Evolutionary conservation across 106 monocot species (phyloP).

Genomic region (Apostasia shenzhenica): DNA sequence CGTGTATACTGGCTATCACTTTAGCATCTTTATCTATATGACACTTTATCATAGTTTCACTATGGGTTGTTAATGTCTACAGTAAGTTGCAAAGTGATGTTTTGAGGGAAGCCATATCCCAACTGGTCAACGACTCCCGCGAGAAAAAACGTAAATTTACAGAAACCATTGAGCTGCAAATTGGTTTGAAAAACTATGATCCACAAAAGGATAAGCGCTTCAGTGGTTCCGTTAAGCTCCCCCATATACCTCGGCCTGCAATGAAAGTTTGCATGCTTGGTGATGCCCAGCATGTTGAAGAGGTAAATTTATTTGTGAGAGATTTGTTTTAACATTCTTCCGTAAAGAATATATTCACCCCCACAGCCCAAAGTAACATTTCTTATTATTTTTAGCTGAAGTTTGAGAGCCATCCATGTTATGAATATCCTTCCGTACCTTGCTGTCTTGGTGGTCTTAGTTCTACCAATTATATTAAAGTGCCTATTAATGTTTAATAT

Average conservation of each 20-base stretch:
- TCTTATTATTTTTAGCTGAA: not conserved
- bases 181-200: constrained; percentile 27
- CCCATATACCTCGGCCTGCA: constrained; percentile 30
- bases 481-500: not conserved
- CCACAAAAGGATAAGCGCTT: constrained; percentile 41
- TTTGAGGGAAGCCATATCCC: constrained; percentile 26
- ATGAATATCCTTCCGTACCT: no score
- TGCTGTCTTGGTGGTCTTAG: not conserved
- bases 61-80: not conserved
- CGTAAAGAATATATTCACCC: not conserved
- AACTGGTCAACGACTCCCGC: constrained; percentile 8
- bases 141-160: constrained; percentile 16
- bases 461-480: not conserved
- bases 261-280: constrained; percentile 28
- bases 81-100: constrained; percentile 42
- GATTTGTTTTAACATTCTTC: not conserved
- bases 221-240: constrained; percentile 32
- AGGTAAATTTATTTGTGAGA: constrained; percentile 9
- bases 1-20: no score
- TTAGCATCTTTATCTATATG: no score
- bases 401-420: no score
- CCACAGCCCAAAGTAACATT: not conserved
- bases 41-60: no score
- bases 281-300: constrained; percentile 32
- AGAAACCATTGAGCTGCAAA: constrained; percentile 14